Evolutionary conservation across 2,329 filamentous ascomycete species (phyloP), one percentile per base, ranked within the genome.

Genomic region (Fusarium stilboides): DNA sequence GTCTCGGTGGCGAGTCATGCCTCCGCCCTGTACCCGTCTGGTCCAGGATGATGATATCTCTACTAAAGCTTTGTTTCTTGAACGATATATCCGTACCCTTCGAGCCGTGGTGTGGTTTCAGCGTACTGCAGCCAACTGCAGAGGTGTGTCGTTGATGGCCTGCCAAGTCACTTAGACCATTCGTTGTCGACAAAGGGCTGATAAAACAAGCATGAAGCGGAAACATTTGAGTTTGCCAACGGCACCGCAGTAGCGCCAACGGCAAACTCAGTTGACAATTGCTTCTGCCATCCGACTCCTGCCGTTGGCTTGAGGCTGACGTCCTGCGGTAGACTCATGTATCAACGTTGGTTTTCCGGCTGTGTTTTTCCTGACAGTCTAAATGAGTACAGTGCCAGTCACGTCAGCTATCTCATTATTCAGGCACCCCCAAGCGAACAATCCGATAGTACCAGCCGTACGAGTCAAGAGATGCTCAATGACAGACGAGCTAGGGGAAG

Each of bases 1-100:
- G 26, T 46, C 47, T 43, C n/a, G 34, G 52, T 45, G 39, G 47
- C 69, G 65, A 71, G 69, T 72, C 69, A 71, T 70, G 57, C 37
- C 39, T 33, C 28, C 24, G 43, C 51, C 58, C 53, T 50, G 50
- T 55, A 49, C 53, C 34, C 24, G 53, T 19, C 20, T 26, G 37
- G 44, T 36, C 36, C 46, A 54, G 33, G 37, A 36, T 51, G 46
- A 45, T 55, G 58, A 37, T 49, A 53, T 47, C 44, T 44, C 51
- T 40, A 42, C 47, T 36, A 44, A 51, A 34, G 36, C 61, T 52
- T 64, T 36, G 42, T 42, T 62, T 68, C 47, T 63, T 58, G 9
- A 33, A 49, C 49, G 47, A 61, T 37, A 51, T 39, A 40, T 49
- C 39, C 43, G 53, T 34, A 31, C 34, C 45, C 15, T 59, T 37